Evolutionary conservation across 2,329 filamentous ascomycete genomes (phyloP), one percentile per base, ranked within the genome.

Genomic region (Pseudocercospora ulei): DNA sequence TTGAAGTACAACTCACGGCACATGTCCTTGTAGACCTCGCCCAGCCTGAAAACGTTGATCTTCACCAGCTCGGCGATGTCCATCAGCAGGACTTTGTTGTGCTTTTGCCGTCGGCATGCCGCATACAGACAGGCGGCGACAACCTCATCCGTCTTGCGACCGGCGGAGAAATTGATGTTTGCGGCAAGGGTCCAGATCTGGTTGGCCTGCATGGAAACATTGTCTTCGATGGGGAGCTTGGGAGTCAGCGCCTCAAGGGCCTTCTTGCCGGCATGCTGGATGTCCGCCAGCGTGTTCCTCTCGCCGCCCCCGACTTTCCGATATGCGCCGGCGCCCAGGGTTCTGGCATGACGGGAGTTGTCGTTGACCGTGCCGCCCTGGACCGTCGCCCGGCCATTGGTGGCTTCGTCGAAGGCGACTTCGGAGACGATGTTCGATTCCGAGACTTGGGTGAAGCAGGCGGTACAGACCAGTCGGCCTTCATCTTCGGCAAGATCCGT

Each of bases 351-450:
- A 14, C 82, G 84, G 57, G 95, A 85, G 59, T 87, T 83, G 43
- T 85, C 82, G 38, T 78, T 80, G 44, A 98, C 77, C 57, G 80
- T 92, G 47, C 80, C 87, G 59, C 90, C 90, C 60, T 95, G 85
- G 11, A 95, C 85, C 35, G 92, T 75, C 36, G 88, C 87, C 33
- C 83, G 85, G 54, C 90, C 90, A 20, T 76, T 78, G 0, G 83
- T 76, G 17, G 77, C 81, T 66, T 98, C 88, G 49, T 86, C 86
- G 56, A 96, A 98, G 13, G 80, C 80, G 46, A 96, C 76, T 61
- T 98, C 90, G 33, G 85, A 76, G 42, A 95, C 87, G 47, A 96
- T 94, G 56, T 92, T 86, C 58, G 77, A 79, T 57, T 92, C 82
- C 52, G 82, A 80, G 39, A 88, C 75, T 50, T 94, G 76, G 44